A percentile compares a stretch with the other conserved stretches of the same genome.
phyloP scores from a whole-genome alignment of 805 yeast species.

The Yarrowia divulgata region DNA sequence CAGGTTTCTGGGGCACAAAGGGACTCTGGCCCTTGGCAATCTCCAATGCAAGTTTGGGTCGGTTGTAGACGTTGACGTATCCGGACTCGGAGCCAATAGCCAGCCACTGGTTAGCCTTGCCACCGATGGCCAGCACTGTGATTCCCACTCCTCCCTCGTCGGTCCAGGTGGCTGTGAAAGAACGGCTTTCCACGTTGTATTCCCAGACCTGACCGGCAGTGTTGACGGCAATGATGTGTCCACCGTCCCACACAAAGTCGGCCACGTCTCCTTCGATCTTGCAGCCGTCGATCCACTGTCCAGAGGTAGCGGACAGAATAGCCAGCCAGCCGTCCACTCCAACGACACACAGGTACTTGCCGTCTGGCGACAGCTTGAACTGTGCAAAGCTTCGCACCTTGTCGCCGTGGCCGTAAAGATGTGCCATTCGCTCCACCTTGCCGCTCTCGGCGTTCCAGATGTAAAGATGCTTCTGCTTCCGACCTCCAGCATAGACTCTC shows the following conservation, averaged over 20 bases:
- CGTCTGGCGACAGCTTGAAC: slow-evolving; percentile 77
- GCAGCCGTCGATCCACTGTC: slow-evolving; percentile 87
- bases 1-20: slow-evolving; percentile 35
- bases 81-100: slow-evolving; percentile 93
- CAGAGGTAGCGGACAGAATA: slow-evolving; percentile 73
- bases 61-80: slow-evolving; percentile 84
- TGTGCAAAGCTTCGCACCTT: slow-evolving; percentile 87
- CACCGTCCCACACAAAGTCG: slow-evolving; percentile 74
- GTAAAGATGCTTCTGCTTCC: slow-evolving; percentile 83
- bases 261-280: slow-evolving; percentile 86
- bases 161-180: slow-evolving; percentile 72
- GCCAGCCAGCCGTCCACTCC: slow-evolving; percentile 95
- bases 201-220: slow-evolving; percentile 90
- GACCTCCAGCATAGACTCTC: slow-evolving; percentile 81
- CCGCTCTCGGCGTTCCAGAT: slow-evolving; percentile 86
- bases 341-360: slow-evolving; percentile 71
- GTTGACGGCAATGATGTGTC: slow-evolving; percentile 67
- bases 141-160: slow-evolving; percentile 88
- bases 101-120: slow-evolving; percentile 73
- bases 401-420: slow-evolving; percentile 90
- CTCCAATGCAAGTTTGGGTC: slow-evolving; percentile 44
- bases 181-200: slow-evolving; percentile 62
- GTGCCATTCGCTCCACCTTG: slow-evolving; percentile 78
- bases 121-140: slow-evolving; percentile 78
- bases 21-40: slow-evolving; percentile 49